A percentile compares a stretch with the other conserved stretches of the same genome.
Evolutionary conservation across 2,329 filamentous ascomycete genomes (phyloP).

Genomic region (Penicillium digitatum): DNA sequence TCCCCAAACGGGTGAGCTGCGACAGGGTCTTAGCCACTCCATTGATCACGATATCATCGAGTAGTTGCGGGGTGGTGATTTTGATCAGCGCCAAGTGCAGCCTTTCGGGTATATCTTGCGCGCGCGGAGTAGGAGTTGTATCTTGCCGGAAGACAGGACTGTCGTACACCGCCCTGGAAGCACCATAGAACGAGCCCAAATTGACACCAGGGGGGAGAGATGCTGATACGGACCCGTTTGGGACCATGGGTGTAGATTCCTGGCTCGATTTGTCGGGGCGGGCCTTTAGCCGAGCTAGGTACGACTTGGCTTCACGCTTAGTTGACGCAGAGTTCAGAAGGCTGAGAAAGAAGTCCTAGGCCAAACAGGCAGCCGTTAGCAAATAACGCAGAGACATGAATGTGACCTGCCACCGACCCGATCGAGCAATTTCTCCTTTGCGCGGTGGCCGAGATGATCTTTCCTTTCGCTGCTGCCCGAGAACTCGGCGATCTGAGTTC

Average conservation of each 20-base stretch:
- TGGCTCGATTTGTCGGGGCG: slow-evolving; percentile 33
- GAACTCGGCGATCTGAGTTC: slow-evolving; percentile 29
- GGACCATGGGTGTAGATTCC: slow-evolving; percentile 30
- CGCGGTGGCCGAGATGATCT: slow-evolving; percentile 37
- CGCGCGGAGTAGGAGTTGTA: slow-evolving; percentile 40
- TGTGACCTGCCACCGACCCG: slow-evolving; percentile 27
- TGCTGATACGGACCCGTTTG: slow-evolving; percentile 13
- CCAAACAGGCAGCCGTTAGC: slow-evolving; percentile 1
- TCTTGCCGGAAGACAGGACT: slow-evolving; percentile 59
- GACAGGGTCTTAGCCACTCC: slow-evolving; percentile 80
- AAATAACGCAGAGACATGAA: not conserved
- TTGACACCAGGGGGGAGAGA: slow-evolving; percentile 51
- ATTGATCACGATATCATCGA: slow-evolving; percentile 64
- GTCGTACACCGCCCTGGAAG: slow-evolving; percentile 55
- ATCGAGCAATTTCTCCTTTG: slow-evolving; percentile 45
- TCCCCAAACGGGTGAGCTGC: slow-evolving; percentile 75
- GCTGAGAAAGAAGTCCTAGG: slow-evolving; percentile 77
- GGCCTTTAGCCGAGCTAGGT: slow-evolving; percentile 76
- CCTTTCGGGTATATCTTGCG: slow-evolving; percentile 42
- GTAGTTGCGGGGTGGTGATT: slow-evolving; percentile 66
- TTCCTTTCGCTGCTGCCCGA: slow-evolving; percentile 28
- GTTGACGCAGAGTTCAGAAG: slow-evolving; percentile 85
- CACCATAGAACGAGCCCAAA: slow-evolving; percentile 58
- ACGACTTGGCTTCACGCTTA: slow-evolving; percentile 86
- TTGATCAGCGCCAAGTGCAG: slow-evolving; percentile 83